Conservation (phyloP, 2,329 filamentous ascomycete genomes). For the Cephalotrichum gorgonifer region DNA sequence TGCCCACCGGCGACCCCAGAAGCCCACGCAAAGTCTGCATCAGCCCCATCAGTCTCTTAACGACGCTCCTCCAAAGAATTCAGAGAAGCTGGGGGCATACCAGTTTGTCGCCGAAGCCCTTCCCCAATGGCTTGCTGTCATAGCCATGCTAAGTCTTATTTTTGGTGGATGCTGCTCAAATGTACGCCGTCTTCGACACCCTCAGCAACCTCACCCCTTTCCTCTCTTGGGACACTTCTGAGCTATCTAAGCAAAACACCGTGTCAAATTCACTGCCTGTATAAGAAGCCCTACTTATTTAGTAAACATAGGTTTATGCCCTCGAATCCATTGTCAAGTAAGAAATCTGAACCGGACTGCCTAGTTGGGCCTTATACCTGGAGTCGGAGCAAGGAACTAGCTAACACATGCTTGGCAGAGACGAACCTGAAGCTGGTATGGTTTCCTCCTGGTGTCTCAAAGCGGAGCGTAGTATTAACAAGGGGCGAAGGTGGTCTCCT, state of each 20-base stretch:
- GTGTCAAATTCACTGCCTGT: too few species aligned
- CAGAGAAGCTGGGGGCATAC: neutral
- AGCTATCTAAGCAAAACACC: too few species aligned
- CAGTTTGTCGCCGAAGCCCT: neutral
- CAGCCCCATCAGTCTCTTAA: neutral
- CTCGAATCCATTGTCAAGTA: conserved; percentile 92
- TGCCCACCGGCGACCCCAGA: neutral
- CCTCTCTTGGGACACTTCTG: too few species aligned
- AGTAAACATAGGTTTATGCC: conserved; percentile 66
- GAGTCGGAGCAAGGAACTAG: neutral
- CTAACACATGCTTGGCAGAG: conserved; percentile 33
- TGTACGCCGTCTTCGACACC: conserved; percentile 38
- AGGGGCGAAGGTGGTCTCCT: conserved; percentile 58
- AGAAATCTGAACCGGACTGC: conserved; percentile 22
- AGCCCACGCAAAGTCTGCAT: neutral
- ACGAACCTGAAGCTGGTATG: conserved; percentile 73
- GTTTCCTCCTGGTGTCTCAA: neutral
- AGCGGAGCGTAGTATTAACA: conserved; percentile 5
- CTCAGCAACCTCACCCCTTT: too few species aligned
- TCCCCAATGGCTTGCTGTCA: conserved; percentile 37
- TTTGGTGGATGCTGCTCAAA: conserved; percentile 95
- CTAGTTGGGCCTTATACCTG: neutral
- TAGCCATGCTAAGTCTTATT: conserved; percentile 69
- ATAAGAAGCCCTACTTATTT: too few species aligned
- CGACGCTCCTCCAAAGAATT: neutral